phyloP scores from a whole-genome alignment of 2,329 filamentous ascomycete genomes.

The Ascomycota sp. region DNA sequence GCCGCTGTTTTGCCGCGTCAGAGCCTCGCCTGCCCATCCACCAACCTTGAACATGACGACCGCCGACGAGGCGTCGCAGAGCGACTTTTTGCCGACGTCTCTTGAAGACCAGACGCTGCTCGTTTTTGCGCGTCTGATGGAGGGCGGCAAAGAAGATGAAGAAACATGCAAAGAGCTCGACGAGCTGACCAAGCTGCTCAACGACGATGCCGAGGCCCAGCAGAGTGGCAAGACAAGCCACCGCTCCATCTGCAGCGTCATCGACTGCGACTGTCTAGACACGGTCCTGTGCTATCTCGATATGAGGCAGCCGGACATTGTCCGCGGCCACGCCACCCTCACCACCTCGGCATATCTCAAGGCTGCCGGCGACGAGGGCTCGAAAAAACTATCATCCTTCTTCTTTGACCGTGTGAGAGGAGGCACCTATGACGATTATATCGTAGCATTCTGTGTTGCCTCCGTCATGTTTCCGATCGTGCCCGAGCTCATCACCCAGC shows the following conservation, averaged over 20 bases:
- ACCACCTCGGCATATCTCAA: conserved; percentile 69
- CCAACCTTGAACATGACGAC: conserved; percentile 11
- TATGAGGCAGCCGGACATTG: conserved; percentile 48
- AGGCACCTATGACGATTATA: conserved; percentile 67
- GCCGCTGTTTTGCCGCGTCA: too few species aligned
- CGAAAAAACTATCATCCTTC: conserved; percentile 47
- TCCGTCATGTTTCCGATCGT: conserved; percentile 71
- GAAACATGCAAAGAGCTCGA: conserved; percentile 40
- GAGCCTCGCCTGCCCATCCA: not conserved
- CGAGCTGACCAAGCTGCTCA: conserved; percentile 34
- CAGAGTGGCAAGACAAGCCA: conserved; percentile 17
- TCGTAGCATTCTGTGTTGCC: conserved; percentile 82
- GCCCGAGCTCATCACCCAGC: conserved; percentile 46
- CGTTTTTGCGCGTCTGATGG: conserved; percentile 72
- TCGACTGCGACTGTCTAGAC: conserved; percentile 57
- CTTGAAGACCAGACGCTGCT: conserved; percentile 47
- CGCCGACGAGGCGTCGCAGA: conserved; percentile 11
- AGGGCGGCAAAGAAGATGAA: conserved; percentile 64
- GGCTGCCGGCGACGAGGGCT: conserved; percentile 47
- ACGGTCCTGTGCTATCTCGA: conserved; percentile 74
- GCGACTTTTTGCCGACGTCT: conserved; percentile 11
- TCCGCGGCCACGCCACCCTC: conserved; percentile 63
- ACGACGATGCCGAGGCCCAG: conserved; percentile 26
- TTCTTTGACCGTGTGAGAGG: conserved; percentile 49
- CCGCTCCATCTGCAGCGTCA: conserved; percentile 32